Evolutionary conservation across 2,329 filamentous ascomycete genomes (phyloP), one percentile per base, ranked within the genome.

Genomic region (Elsinoe ampelina): DNA sequence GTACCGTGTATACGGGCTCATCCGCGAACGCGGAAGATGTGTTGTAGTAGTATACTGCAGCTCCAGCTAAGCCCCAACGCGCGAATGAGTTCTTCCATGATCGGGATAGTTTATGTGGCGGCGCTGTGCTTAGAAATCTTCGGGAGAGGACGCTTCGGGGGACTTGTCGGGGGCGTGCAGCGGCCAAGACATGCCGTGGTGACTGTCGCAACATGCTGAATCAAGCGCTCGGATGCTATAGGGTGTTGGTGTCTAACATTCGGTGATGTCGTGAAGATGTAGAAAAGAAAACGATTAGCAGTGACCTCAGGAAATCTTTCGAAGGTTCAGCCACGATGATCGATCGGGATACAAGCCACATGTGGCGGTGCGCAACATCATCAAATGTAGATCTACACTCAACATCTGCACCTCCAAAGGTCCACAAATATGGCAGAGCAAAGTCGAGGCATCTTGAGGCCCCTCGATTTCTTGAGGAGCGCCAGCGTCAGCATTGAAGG

Each of bases 21-120:
- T 96, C 89, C 13, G 90, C 87, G 71, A 97, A 97, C 19, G 89
- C 77, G 55, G 84, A 81, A 66, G 86, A 92, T 6, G 90, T 96
- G 76, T 90, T 95, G 72, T 97, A 98, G 73, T 88, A 96, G 75
- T 97, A 98, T 51, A 97, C 75, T 45, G 85, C 83, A 17, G 80
- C 89, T 58, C 77, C 78, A 0, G 89, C 91, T 57, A 93, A 68
- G 62, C 83, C 88, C 81, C 89, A 86, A 75, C 92, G 81, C 65
- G 81, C 70, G 3, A 78, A 79, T 54, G 83, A 78, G 70, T 83
- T 86, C 79, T 91, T 95, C 87, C 89, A 95, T 69, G 84, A 87
- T 70, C 89, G 77, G 65, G 82, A 82, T 74, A 83, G 87, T 67
- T 81, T 75, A 62, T 82, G 77, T 2, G 85, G 75, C 56, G 78